Evolutionary conservation across 768 basidiomycete species (phyloP).

Genomic region (Podaxis carcinomalis): DNA sequence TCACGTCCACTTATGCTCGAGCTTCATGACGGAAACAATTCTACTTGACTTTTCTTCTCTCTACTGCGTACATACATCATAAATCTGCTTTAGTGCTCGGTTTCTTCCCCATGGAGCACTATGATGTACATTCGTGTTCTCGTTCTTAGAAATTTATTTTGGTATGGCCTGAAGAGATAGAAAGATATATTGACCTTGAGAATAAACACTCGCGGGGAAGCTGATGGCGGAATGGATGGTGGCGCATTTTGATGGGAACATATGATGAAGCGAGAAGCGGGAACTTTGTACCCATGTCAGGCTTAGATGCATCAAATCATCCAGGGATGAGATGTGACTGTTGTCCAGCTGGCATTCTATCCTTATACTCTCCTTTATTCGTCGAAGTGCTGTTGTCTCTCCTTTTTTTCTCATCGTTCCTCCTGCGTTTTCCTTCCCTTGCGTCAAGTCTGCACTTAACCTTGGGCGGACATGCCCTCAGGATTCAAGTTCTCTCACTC

Average conservation of each 20-base stretch:
- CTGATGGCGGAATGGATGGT: not conserved
- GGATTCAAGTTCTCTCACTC: conserved; percentile 29
- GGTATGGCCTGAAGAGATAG: not conserved
- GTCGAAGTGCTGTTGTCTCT: not conserved
- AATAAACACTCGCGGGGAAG: not conserved
- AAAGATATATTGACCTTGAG: not conserved
- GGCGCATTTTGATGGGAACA: conserved; percentile 2
- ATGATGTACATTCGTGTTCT: conserved; percentile 8
- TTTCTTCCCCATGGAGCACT: conserved; percentile 1
- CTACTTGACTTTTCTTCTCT: not conserved
- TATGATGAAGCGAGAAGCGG: not conserved
- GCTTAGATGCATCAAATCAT: not conserved
- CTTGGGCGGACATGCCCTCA: not conserved
- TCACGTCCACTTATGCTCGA: conserved; percentile 2
- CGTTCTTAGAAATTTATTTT: conserved; percentile 1
- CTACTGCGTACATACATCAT: conserved; percentile 7
- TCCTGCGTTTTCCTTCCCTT: not conserved
- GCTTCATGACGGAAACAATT: conserved; percentile 10
- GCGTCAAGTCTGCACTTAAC: not conserved
- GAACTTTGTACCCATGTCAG: conserved; percentile 7
- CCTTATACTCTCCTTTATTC: not conserved
- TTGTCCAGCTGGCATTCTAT: not conserved
- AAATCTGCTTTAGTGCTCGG: conserved; percentile 6
- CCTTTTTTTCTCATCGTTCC: not conserved
- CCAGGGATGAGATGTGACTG: conserved; percentile 7